A percentile compares a stretch with the other conserved stretches of the same genome.
Evolutionary conservation across 768 basidiomycete species (phyloP).

Genomic region (Boletus sensibilis): DNA sequence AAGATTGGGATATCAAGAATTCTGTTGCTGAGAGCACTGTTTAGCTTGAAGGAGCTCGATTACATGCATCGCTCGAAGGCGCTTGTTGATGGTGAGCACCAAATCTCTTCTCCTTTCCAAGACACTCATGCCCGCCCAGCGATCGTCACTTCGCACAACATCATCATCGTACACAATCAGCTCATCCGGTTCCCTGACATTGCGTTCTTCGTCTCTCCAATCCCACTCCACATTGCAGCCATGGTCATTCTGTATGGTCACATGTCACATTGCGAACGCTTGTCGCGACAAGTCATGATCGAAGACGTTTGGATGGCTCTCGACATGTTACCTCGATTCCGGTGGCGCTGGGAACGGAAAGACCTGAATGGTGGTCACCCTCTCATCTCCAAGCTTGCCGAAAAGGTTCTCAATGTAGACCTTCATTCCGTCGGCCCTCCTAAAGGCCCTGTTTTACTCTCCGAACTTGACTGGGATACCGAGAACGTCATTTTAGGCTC

Average conservation of each 20-base stretch:
- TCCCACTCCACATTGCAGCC: slow-evolving; percentile 84
- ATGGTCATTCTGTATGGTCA: slow-evolving; percentile 90
- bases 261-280: slow-evolving; percentile 72
- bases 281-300: slow-evolving; percentile 62
- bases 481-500: slow-evolving; percentile 34
- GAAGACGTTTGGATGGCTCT: slow-evolving; percentile 87
- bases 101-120: not conserved
- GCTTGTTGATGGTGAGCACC: slow-evolving; percentile 66
- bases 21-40: slow-evolving; percentile 72
- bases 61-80: slow-evolving; percentile 68
- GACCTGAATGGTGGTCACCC: slow-evolving; percentile 79
- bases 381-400: slow-evolving; percentile 79
- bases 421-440: slow-evolving; percentile 51
- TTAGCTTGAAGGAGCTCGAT: slow-evolving; percentile 70
- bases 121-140: slow-evolving; percentile 42
- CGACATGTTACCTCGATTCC: slow-evolving; percentile 84
- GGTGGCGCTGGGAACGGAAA: slow-evolving; percentile 90
- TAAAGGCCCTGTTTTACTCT: slow-evolving; percentile 41
- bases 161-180: slow-evolving; percentile 80
- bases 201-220: slow-evolving; percentile 86
- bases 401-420: slow-evolving; percentile 74
- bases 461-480: slow-evolving; percentile 47
- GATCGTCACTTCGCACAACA: slow-evolving; percentile 84
- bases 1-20: slow-evolving; percentile 83
- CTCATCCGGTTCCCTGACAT: slow-evolving; percentile 83